Conservation (phyloP, 495 filamentous ascomycete species). For the Penicillium daleae region DNA sequence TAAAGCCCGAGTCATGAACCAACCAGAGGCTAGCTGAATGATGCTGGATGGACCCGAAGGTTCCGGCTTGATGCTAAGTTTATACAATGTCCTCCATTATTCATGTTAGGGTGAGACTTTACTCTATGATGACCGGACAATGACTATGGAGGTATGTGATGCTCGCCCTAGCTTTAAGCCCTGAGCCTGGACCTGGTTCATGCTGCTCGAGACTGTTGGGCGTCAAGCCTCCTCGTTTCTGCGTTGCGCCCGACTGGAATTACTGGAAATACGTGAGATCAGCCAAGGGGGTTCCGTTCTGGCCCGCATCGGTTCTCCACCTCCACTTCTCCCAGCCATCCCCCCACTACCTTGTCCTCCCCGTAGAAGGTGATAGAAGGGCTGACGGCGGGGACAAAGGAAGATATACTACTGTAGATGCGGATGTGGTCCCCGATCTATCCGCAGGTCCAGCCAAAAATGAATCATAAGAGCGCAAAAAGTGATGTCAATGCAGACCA, state of each 20-base stretch:
- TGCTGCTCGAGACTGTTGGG: constrained; percentile 4
- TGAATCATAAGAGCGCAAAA: neutral
- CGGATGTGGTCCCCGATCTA: neutral
- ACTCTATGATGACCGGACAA: neutral
- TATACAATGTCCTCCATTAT: neutral
- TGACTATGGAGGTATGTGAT: neutral
- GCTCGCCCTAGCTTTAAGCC: neutral
- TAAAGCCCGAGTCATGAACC: neutral
- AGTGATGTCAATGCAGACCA: constrained; percentile 18
- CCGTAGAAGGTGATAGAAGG: neutral
- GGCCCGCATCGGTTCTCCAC: constrained; percentile 5
- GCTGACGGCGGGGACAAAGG: neutral
- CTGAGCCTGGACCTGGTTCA: constrained; percentile 2
- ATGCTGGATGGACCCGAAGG: constrained; percentile 1
- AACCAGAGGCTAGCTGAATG: constrained; percentile 3
- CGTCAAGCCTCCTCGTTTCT: constrained; percentile 7
- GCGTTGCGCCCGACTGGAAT: constrained; percentile 5
- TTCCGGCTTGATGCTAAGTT: constrained; percentile 5
- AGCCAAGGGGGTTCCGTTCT: constrained; percentile 7
- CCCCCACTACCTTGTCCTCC: neutral
- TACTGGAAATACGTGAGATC: constrained; percentile 2
- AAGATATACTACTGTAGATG: neutral
- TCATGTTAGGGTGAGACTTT: constrained; percentile 1
- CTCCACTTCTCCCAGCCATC: neutral
- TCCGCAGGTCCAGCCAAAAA: neutral